phyloP scores from a whole-genome alignment of 352 stramenopile genomes.

The Globisporangium paddicum region DNA sequence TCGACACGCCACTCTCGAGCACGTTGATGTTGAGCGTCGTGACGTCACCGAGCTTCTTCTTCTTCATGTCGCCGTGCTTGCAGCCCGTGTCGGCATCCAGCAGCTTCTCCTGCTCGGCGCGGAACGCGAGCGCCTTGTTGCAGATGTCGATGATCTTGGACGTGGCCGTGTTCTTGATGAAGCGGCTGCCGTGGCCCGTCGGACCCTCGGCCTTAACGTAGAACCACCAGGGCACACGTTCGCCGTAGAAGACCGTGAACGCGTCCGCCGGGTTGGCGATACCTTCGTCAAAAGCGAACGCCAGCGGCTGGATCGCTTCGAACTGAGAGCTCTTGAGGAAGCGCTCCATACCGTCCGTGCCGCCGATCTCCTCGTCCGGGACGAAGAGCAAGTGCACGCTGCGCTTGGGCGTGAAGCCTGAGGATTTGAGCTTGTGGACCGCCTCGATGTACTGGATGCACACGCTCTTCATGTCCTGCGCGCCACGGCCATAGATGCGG shows the following conservation, averaged over 20 bases:
- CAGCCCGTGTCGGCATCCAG: conserved; percentile 76
- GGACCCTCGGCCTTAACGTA: conserved; percentile 75
- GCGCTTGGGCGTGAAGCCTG: conserved; percentile 75
- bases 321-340: conserved; percentile 88
- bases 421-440: conserved; percentile 59
- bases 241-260: conserved; percentile 96
- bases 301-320: conserved; percentile 75
- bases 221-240: conserved; percentile 92
- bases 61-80: conserved; percentile 90
- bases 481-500: conserved; percentile 87
- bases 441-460: conserved; percentile 95
- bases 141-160: conserved; percentile 91
- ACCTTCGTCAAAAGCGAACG: conserved; percentile 94
- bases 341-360: conserved; percentile 89
- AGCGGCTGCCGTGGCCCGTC: conserved; percentile 89
- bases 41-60: conserved; percentile 90
- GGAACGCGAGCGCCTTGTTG: conserved; percentile 87
- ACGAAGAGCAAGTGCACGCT: conserved; percentile 93
- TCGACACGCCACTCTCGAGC: conserved; percentile 82
- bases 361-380: conserved; percentile 93
- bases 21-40: conserved; percentile 94
- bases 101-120: conserved; percentile 81
- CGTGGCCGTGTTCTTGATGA: conserved; percentile 94
- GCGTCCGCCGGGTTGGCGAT: conserved; percentile 86
- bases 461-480: conserved; percentile 96